Evolutionary conservation across 345 rosid genomes (phyloP), one percentile per base, ranked within the genome.

Genomic region (Salix udensis): DNA sequence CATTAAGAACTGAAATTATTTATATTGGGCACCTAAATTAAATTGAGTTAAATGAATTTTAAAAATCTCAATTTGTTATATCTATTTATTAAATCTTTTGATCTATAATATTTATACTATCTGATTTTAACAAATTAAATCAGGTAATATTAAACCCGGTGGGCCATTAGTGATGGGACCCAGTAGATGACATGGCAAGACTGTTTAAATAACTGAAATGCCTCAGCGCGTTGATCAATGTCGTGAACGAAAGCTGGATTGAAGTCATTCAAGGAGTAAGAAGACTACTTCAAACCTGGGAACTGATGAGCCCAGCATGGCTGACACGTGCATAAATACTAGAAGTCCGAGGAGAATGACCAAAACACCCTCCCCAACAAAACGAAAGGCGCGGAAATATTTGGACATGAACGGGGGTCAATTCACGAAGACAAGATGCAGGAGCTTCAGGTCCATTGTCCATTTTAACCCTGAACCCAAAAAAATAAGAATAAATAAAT

Each of bases 381-480:
- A 4, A 36, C 19, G 24, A 72, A 14, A 26, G 74, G 46, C 53
- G 31, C 11, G 58, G 40, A 30, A 52, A 19, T 26, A 34, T 6
- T 40, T 16, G 24, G 39, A 21, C 50, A 18, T 28, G 65, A 12
- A 58, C 4, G 66, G 14, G 66, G 66, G 24, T 71, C 53, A 18
- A 31, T 16, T 10, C 18, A 30, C 0, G 66, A 58, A 60, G 80
- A 72, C 48, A 37, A 66, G 68, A 64, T 67, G 39, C 79, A 67
- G 68, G 72, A 67, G 55, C 36, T 73, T 76, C 82, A 75, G 81
- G 72, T 70, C 52, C 44, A 68, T 4, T 67, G 4, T 37, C 15
- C 50, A 61, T 58, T 46, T 62, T 40, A 28, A 42, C 13, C 65
- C 66, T 13, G 13, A 55, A 24, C 21, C 62, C 13, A 40, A n/a